Base-by-base conservation (phyloP, 1,139 yeast species). In the Wickerhamiella pararugosa region DNA sequence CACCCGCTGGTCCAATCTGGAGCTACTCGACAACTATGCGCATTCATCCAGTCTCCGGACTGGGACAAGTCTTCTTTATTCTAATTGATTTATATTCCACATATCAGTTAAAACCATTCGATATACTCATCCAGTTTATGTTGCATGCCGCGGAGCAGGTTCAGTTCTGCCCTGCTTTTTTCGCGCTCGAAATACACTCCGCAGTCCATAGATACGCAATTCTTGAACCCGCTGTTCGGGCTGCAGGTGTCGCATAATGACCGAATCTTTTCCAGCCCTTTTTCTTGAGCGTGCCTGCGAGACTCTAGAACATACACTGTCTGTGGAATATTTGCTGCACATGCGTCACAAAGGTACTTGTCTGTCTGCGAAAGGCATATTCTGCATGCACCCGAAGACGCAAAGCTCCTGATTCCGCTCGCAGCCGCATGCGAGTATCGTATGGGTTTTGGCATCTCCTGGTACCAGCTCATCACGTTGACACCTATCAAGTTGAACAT, bases 1-100 rank as follows among this genome's bases (percentile, higher is more conserved):
- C 98, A 90, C 59, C 98, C 98, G 1, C 64, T 90, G 47, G 64
- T 90, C 45, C 97, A 90, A 61, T 82, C 95, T 0, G 94, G 94
- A 2, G 51, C 50, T 0, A 76, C 90, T n/a, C 74, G 75, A 51
- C 75, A 82, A 1, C 68, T 90, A 50, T 77, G 79, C 46, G 80
- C 87, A 40, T 90, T 90, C 55, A 76, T 90, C 42, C 96, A 87
- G 60, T 90, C 83, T 54, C 94, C 86, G 6, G 69, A 67, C 41
- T 83, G 94, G 94, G 86, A 79, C 46, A 67, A 70, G 49, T 9
- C 39, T 10, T 9, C 32, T 6, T 28, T 33, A n/a, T 36, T 33
- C 27, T 37, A 36, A 15, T 34, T 39, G 32, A 27, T 11, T n/a
- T n/a, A n/a, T 6, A 15, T 3, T 15, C 9, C 9, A 25, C 26